Evolutionary conservation across 2,329 filamentous ascomycete species (phyloP).

Genomic region (Fusarium sp.): DNA sequence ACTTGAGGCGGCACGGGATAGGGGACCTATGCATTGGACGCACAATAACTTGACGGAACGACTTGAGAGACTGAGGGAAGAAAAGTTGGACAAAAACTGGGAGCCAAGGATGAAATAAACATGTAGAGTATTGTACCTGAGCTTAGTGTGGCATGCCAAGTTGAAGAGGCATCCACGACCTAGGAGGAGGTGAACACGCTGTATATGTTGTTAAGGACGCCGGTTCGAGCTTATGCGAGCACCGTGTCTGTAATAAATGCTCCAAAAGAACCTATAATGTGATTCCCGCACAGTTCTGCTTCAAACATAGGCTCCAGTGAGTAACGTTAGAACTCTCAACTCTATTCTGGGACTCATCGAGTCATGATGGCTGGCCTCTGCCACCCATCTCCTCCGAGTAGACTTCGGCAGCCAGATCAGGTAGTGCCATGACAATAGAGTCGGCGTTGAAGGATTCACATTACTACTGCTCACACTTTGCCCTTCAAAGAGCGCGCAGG

Average conservation of each 20-base stretch:
- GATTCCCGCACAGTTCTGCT: background rate
- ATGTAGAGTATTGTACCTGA: background rate
- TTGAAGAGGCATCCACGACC: background rate
- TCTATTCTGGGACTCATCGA: background rate
- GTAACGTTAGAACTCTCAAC: background rate
- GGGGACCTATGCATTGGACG: slow-evolving; percentile 32
- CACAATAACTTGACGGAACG: slow-evolving; percentile 30
- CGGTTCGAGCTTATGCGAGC: background rate
- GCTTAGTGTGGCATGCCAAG: background rate
- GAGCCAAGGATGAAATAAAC: slow-evolving; percentile 1
- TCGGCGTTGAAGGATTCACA: background rate
- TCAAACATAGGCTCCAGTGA: background rate
- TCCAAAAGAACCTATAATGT: background rate
- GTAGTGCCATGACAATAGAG: background rate
- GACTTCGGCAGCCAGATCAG: background rate
- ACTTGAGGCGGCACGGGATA: slow-evolving; percentile 31
- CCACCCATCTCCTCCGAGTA: slow-evolving; percentile 2
- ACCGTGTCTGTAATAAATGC: background rate
- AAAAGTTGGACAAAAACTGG: slow-evolving; percentile 8
- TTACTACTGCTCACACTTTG: background rate
- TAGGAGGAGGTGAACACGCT: background rate
- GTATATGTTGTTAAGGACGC: background rate
- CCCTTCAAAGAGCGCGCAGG: background rate
- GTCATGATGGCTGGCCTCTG: slow-evolving; percentile 1
- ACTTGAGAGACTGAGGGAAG: slow-evolving; percentile 27